Conservation (phyloP, 176 grass and related monocot species). For the Aegilops sharonensis region DNA sequence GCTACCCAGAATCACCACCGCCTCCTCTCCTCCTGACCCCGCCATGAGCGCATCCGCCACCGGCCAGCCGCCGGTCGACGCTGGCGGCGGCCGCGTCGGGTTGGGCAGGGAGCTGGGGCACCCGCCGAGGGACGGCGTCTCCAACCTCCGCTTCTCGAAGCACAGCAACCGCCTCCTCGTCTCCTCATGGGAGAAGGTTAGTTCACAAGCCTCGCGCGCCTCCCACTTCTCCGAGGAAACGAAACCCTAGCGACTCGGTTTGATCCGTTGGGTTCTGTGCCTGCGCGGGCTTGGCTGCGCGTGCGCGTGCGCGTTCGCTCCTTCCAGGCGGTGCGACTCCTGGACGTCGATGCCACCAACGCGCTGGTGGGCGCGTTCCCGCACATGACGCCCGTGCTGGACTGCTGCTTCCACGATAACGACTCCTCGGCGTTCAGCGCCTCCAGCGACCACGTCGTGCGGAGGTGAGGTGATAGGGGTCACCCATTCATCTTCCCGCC, state of each 20-base stretch:
- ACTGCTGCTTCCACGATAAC: slow-evolving; percentile 69
- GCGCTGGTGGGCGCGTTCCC: slow-evolving; percentile 34
- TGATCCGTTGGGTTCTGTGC: slow-evolving; percentile 15
- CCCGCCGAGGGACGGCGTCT: slow-evolving; percentile 55
- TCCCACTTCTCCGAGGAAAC: neutral
- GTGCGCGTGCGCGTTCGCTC: neutral
- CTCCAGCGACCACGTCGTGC: slow-evolving; percentile 37
- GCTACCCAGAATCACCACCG: neutral
- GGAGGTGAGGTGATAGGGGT: slow-evolving; percentile 39
- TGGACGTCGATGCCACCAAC: slow-evolving; percentile 42
- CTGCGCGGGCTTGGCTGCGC: neutral
- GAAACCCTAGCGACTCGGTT: slow-evolving; percentile 23
- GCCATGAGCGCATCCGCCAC: neutral
- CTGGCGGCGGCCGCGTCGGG: neutral
- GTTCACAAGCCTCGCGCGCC: neutral
- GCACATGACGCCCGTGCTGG: slow-evolving; percentile 50
- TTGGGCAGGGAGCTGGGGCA: slow-evolving; percentile 44
- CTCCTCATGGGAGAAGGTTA: slow-evolving; percentile 73
- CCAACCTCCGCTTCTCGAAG: slow-evolving; percentile 66
- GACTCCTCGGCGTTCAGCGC: slow-evolving; percentile 53
- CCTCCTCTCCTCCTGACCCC: neutral
- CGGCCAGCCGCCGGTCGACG: neutral
- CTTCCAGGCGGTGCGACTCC: slow-evolving; percentile 58
- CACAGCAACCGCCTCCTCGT: slow-evolving; percentile 54
- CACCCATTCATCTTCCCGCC: neutral